These are phyloP conservation scores for Irpex lacteus DNA, from an alignment of 1,284 basidiomycete species.

Conservation along the genomic window DNA sequence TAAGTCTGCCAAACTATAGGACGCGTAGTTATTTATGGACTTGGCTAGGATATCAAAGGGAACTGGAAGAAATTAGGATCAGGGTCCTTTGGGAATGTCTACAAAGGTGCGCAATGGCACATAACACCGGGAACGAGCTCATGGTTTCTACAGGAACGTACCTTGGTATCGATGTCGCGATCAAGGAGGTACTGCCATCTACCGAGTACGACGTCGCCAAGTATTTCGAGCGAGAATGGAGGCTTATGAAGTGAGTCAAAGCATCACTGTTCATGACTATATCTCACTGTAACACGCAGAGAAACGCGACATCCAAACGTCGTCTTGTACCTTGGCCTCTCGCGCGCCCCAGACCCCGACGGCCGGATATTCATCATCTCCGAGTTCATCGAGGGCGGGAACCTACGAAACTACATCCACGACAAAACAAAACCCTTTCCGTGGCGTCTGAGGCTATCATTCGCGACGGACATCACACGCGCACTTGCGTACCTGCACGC, in stretches of 20 bases:
- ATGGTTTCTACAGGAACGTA: constrained; percentile 66
- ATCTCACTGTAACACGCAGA: constrained; percentile 28
- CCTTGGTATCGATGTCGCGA: constrained; percentile 92
- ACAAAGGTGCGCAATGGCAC: constrained; percentile 58
- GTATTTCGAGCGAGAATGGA: constrained; percentile 97
- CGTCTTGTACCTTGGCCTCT: constrained; percentile 92
- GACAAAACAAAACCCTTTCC: constrained; percentile 79
- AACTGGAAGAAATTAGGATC: constrained; percentile 86
- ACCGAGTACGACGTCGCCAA: constrained; percentile 92
- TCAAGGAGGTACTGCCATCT: constrained; percentile 92
- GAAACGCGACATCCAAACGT: constrained; percentile 91
- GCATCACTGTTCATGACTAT: background rate
- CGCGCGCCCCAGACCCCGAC: constrained; percentile 80
- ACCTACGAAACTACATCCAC: constrained; percentile 85
- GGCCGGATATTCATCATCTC: constrained; percentile 87
- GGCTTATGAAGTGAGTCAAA: constrained; percentile 75
- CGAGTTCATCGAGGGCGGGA: constrained; percentile 85
- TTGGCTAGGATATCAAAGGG: constrained; percentile 77
- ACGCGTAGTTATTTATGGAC: constrained; percentile 10
- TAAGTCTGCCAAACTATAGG: constrained; percentile 28
- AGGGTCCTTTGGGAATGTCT: constrained; percentile 92
- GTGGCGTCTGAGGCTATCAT: constrained; percentile 89
- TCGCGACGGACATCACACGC: constrained; percentile 91
- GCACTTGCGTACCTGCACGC: constrained; percentile 98
- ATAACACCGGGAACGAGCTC: constrained; percentile 1